Evolutionary conservation across 2,329 filamentous ascomycete genomes (phyloP), one percentile per base, ranked within the genome.

Genomic region (Fulvia fulva): DNA sequence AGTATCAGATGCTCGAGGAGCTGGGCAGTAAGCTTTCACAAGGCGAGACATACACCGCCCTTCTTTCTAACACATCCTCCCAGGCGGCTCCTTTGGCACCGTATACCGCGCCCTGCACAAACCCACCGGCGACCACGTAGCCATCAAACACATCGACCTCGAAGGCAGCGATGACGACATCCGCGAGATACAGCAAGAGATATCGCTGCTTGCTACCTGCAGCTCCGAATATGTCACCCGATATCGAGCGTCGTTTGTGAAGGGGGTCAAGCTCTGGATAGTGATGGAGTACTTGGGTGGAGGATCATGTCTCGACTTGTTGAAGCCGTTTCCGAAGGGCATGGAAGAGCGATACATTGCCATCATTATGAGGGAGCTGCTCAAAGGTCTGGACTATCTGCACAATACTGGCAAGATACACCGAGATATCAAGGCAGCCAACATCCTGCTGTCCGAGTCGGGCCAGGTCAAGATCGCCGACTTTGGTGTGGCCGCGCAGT

Each of bases 151-250:
- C 91, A 97, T 99, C 74, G 94, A 99, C 75, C 90, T 99, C 71
- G 94, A 99, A 77, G 96, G 93, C 58, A 97, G 91, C 79, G 93
- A 96, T 75, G 94, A 99, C 77, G 94, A 99, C 73, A 96, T 99
- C 59, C 89, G 92, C 74, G 94, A 99, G 73, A 97, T 99, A 58
- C 93, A 99, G 70, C 91, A 96, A 71, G 94, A 99, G 73, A 97
- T 99, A 66, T 89, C 91, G 2, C 89, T 99, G 32, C 81, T 99
- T 61, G 94, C 92, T 76, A 97, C 94, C 54, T 99, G 94, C 78
- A 89, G 89, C 66, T 97, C 92, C 73, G 88, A 89, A 50, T 95
- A 89, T 74, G 91, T 99, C 66, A 97, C 94, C 16, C 90, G 96
- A 73, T 99, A 99, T 81, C 95, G 92, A 74, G 89, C 90, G 22